A percentile compares a stretch with the other conserved stretches of the same genome.
phyloP scores from a whole-genome alignment of 192 early-diverging fungal species.

The Pilaira anomala region DNA sequence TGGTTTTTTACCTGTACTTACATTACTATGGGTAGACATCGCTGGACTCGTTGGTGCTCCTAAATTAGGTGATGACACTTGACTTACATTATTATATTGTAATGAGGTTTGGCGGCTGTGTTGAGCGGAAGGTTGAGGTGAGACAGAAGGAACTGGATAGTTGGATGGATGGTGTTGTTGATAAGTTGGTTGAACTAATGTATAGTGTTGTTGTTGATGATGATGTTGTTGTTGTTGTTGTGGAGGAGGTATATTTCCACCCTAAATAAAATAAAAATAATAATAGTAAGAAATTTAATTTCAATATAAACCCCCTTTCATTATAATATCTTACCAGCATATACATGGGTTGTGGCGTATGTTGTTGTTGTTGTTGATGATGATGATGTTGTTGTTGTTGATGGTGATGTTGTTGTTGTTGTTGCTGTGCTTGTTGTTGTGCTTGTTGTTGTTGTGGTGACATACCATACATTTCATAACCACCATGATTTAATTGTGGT shows the following conservation, averaged over 20 bases:
- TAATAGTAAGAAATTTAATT: not conserved
- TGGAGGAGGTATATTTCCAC: not conserved
- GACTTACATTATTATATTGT: not conserved
- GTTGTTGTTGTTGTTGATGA: not conserved
- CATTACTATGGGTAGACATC: constrained; percentile 31
- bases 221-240: too few species aligned
- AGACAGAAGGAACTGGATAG: not conserved
- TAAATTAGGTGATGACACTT: constrained; percentile 4
- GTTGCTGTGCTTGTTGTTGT: not conserved
- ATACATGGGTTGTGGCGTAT: constrained; percentile 12
- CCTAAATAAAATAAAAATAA: not conserved
- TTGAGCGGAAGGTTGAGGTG: not conserved
- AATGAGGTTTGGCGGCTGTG: not conserved
- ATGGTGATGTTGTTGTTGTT: constrained; percentile 7
- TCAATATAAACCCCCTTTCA: not conserved
- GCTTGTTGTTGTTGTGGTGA: constrained; percentile 1
- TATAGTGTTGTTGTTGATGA: constrained; percentile 1
- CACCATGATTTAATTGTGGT: not conserved
- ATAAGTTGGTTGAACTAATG: constrained; percentile 2
- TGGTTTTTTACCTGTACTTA: constrained; percentile 10
- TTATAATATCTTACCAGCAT: constrained; percentile 2
- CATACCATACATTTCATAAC: constrained; percentile 10
- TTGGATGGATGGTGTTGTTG: not conserved
- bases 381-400: not conserved
- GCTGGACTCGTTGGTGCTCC: constrained; percentile 17